These are phyloP conservation scores for Lantana camara DNA, from an alignment of 257 asterid species.

Conservation along the genomic window DNA sequence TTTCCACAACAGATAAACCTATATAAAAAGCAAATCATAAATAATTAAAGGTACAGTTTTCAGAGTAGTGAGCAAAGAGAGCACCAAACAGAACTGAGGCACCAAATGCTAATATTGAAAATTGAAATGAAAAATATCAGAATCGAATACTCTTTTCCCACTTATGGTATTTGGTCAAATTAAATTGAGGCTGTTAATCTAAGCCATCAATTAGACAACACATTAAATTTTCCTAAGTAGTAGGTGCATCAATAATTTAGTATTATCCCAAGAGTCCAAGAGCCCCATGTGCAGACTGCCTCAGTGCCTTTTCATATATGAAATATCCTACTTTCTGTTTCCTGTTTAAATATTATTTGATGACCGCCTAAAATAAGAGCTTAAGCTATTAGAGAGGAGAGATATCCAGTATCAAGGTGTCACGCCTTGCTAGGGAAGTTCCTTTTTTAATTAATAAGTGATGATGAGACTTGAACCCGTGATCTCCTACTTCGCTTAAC, in stretches of 20 bases:
- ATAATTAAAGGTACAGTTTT: conserved; percentile 2
- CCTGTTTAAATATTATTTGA: no score
- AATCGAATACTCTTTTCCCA: conserved; percentile 30
- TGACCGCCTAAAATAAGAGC: no score
- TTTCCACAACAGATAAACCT: conserved; percentile 4
- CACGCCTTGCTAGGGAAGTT: no score
- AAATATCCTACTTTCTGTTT: conserved; percentile 13
- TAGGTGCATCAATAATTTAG: conserved; percentile 19
- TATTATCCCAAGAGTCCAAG: background rate
- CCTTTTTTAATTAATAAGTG: conserved; percentile 29
- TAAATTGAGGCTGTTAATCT: conserved; percentile 36
- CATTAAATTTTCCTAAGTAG: conserved; percentile 27
- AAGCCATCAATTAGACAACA: conserved; percentile 36
- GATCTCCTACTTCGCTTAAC: no score
- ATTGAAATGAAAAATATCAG: conserved; percentile 25
- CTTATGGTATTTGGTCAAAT: conserved; percentile 32
- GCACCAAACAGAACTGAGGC: conserved; percentile 20
- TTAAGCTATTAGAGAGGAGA: no score
- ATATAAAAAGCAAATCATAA: conserved; percentile 5
- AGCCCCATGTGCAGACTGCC: conserved; percentile 9
- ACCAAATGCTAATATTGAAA: conserved; percentile 29
- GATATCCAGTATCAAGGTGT: no score
- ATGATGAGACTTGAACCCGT: no score
- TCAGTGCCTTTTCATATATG: conserved; percentile 5
- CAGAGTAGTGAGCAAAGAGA: conserved; percentile 7